Evolutionary conservation across 345 rosid genomes (phyloP).

Genomic region (Kernera saxatilis): DNA sequence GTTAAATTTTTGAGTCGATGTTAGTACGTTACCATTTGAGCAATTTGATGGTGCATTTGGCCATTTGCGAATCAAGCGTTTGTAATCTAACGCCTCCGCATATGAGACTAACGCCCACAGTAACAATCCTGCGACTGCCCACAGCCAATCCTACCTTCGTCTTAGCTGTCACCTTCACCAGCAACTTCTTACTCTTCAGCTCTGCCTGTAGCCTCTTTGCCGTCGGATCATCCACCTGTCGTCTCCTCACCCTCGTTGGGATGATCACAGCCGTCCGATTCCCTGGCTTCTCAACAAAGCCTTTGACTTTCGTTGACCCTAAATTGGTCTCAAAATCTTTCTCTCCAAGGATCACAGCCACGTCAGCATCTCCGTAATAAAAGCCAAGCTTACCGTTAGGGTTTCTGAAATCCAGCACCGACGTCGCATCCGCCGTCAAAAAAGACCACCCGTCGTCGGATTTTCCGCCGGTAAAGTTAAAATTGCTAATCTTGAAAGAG

Average conservation of each 20-base stretch:
- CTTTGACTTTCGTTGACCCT: slow-evolving; percentile 39
- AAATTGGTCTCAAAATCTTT: slow-evolving; percentile 33
- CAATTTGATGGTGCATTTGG: slow-evolving; percentile 50
- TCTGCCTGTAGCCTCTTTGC: slow-evolving; percentile 33
- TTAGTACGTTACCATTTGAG: slow-evolving; percentile 53
- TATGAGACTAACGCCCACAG: slow-evolving; percentile 35
- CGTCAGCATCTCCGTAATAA: slow-evolving; percentile 38
- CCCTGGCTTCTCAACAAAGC: slow-evolving; percentile 38
- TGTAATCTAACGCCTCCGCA: slow-evolving; percentile 50
- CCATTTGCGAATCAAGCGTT: slow-evolving; percentile 44
- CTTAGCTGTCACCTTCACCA: slow-evolving; percentile 44
- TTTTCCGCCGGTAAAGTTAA: slow-evolving; percentile 39
- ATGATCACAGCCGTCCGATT: slow-evolving; percentile 52
- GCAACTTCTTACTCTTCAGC: slow-evolving; percentile 34
- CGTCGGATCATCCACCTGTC: slow-evolving; percentile 40
- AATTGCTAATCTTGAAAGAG: slow-evolving; percentile 43
- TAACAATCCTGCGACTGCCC: slow-evolving; percentile 41
- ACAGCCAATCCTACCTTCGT: slow-evolving; percentile 47
- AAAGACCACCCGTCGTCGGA: slow-evolving; percentile 45
- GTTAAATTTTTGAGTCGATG: not conserved
- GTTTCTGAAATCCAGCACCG: slow-evolving; percentile 54
- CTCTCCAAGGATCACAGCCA: slow-evolving; percentile 34
- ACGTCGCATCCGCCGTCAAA: slow-evolving; percentile 40
- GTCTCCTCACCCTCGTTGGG: slow-evolving; percentile 37
- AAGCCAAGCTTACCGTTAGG: slow-evolving; percentile 50